Conservation (phyloP, 2,329 filamentous ascomycete species). For the Fusarium algeriense region DNA sequence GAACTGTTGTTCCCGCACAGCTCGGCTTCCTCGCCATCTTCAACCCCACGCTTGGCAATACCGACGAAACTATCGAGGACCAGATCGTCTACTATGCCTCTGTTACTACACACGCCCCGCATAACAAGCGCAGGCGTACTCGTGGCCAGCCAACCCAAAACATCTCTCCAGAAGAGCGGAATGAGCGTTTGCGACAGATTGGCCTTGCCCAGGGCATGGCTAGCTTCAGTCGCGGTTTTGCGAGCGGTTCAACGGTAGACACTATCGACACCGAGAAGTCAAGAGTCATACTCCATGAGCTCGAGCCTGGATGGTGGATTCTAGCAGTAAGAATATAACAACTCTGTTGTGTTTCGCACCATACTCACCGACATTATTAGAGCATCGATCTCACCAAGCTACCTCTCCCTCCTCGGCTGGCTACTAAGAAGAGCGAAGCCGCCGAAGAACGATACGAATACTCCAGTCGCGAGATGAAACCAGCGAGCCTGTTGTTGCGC, state of each 20-base stretch:
- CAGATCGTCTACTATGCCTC: conserved; percentile 97
- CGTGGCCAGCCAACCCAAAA: conserved; percentile 58
- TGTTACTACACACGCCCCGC: conserved; percentile 57
- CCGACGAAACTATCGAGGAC: conserved; percentile 71
- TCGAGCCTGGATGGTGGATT: conserved; percentile 96
- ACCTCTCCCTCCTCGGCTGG: conserved; percentile 69
- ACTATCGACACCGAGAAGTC: conserved; percentile 92
- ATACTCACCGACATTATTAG: conserved; percentile 40
- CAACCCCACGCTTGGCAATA: conserved; percentile 81
- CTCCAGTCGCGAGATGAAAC: conserved; percentile 90
- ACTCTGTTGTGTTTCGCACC: background rate
- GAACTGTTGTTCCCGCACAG: conserved; percentile 73
- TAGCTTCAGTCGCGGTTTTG: conserved; percentile 90
- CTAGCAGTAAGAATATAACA: conserved; percentile 75
- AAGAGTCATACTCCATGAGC: conserved; percentile 84
- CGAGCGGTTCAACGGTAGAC: conserved; percentile 80
- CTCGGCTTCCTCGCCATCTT: conserved; percentile 95
- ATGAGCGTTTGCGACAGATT: conserved; percentile 91
- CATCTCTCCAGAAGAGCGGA: conserved; percentile 74
- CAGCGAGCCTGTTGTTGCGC: conserved; percentile 79
- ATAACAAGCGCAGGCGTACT: conserved; percentile 58
- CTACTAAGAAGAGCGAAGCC: conserved; percentile 57
- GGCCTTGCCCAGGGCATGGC: conserved; percentile 97
- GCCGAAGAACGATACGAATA: conserved; percentile 74
- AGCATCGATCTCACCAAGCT: conserved; percentile 81